These are phyloP conservation scores for Suillus decipiens DNA, from an alignment of 768 basidiomycete species.

Conservation along the genomic window DNA sequence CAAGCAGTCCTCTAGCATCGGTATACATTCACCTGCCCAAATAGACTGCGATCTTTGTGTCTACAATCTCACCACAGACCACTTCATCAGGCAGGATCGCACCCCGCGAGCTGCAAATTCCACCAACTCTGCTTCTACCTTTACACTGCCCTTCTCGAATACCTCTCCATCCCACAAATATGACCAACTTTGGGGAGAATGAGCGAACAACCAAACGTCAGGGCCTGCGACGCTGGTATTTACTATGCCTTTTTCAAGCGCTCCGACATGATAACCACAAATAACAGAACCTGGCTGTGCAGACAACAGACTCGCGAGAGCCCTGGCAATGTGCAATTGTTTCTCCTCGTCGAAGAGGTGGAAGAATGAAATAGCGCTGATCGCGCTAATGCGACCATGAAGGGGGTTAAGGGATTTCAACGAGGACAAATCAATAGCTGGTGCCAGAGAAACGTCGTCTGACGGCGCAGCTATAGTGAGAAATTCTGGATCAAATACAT, in stretches of 20 bases:
- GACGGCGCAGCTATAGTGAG: not conserved
- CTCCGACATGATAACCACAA: not conserved
- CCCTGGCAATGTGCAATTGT: not conserved
- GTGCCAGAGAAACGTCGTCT: not conserved
- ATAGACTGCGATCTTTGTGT: not conserved
- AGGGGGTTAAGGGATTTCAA: not conserved
- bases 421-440: not conserved
- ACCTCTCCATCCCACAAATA: conserved; percentile 21
- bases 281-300: not conserved
- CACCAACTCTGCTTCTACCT: conserved; percentile 27
- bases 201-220: conserved; percentile 9
- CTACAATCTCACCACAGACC: conserved; percentile 1
- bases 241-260: conserved; percentile 7
- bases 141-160: conserved; percentile 36
- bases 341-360: not conserved
- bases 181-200: conserved; percentile 19
- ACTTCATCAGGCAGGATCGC: not conserved
- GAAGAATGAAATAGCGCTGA: not conserved
- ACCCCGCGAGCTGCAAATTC: not conserved
- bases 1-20: too few relatives aligned
- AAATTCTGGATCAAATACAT: not conserved
- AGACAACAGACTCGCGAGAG: not conserved
- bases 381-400: not conserved
- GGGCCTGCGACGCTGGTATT: too few relatives aligned
- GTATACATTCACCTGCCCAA: not conserved